A percentile compares a stretch with the other conserved stretches of the same genome.
Evolutionary conservation across 139 green algal genomes (phyloP).

Genomic region (Volvox reticuliferus): DNA sequence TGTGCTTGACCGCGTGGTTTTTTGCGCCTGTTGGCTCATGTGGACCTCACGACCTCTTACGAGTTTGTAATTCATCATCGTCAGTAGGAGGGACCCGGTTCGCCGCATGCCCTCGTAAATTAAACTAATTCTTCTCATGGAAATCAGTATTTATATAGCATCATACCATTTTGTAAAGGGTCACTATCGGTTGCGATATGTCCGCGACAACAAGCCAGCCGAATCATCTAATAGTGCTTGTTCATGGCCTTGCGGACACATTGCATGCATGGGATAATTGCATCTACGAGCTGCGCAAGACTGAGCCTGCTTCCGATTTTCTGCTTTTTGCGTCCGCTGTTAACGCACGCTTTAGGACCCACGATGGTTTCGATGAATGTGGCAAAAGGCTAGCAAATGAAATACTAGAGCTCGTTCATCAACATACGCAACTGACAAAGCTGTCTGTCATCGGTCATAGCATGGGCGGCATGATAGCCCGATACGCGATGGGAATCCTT

Average conservation of each 20-base stretch:
- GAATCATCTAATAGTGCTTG: neutral
- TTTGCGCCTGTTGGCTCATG: too few species aligned
- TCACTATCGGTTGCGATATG: too few species aligned
- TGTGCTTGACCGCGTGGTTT: too few species aligned
- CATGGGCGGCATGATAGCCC: constrained; percentile 58
- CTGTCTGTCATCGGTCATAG: constrained; percentile 33
- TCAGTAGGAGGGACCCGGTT: too few species aligned
- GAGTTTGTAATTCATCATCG: too few species aligned
- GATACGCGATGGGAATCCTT: constrained; percentile 52
- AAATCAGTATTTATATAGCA: too few species aligned
- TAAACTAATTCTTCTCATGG: too few species aligned
- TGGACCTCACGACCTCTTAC: too few species aligned
- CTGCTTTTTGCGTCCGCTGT: neutral
- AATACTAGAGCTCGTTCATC: neutral
- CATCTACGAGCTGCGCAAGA: neutral
- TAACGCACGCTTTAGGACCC: constrained; percentile 5
- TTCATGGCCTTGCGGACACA: constrained; percentile 28
- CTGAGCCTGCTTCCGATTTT: neutral
- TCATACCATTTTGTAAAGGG: too few species aligned
- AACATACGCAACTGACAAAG: neutral
- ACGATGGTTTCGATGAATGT: constrained; percentile 26
- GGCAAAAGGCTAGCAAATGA: constrained; percentile 7
- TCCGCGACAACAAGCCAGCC: too few species aligned
- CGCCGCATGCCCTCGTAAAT: too few species aligned
- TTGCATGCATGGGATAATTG: neutral